These are phyloP conservation scores for Scheffersomyces cryptocercus DNA, from an alignment of 1,139 yeast species.

Conservation along the genomic window DNA sequence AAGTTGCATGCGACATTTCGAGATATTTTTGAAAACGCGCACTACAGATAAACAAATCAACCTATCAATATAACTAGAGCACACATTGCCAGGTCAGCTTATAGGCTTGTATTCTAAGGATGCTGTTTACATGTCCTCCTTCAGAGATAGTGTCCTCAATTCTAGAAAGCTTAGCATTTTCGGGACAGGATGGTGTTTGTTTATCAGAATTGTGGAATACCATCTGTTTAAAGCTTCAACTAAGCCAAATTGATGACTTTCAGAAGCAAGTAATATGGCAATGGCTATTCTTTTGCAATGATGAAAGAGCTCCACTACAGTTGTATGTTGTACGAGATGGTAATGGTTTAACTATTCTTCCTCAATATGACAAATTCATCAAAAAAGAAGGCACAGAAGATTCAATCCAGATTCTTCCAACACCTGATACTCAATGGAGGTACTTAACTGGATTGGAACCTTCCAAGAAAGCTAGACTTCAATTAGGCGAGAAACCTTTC, in stretches of 20 bases:
- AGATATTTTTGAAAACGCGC: constrained; percentile 7
- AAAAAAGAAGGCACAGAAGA: constrained; percentile 15
- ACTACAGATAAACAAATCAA: constrained; percentile 1
- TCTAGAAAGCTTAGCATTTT: constrained; percentile 34
- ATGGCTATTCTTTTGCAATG: constrained; percentile 35
- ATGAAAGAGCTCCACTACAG: constrained; percentile 13
- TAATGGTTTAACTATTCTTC: constrained; percentile 16
- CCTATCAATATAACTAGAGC: not conserved
- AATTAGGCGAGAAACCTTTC: constrained; percentile 44
- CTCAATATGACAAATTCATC: constrained; percentile 23
- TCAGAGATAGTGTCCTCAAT: constrained; percentile 27
- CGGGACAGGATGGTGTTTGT: constrained; percentile 35
- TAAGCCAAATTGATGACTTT: constrained; percentile 27
- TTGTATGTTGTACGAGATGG: constrained; percentile 20
- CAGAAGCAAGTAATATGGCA: constrained; percentile 42
- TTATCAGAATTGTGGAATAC: constrained; percentile 33
- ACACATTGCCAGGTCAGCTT: not conserved
- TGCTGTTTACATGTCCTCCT: constrained; percentile 22
- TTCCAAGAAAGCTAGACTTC: constrained; percentile 30
- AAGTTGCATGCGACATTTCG: constrained; percentile 7
- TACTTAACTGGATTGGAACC: constrained; percentile 41
- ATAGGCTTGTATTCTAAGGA: constrained; percentile 1
- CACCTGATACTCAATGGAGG: constrained; percentile 42
- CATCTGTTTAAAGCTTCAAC: constrained; percentile 20
- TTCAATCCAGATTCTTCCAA: constrained; percentile 29